Percentiles rank a stretch among this genome's conserved stretches.
Conservation (phyloP, 2,329 filamentous ascomycete genomes). For the Diaporthe sp. region DNA sequence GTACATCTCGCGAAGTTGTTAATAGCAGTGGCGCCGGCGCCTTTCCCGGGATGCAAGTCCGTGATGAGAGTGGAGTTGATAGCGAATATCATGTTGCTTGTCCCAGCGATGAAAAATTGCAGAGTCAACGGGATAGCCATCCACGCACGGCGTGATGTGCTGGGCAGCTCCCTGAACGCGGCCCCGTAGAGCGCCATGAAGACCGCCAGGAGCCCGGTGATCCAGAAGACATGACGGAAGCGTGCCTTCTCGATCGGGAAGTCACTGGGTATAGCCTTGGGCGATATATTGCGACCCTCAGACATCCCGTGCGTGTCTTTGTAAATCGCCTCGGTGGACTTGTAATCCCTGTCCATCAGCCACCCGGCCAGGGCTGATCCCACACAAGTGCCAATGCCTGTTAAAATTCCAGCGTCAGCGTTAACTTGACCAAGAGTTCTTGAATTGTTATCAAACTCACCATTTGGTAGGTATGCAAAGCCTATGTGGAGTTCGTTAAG, state of each 20-base stretch:
- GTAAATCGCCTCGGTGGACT: constrained; percentile 8
- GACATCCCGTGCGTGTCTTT: constrained; percentile 4
- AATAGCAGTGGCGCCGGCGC: constrained; percentile 51
- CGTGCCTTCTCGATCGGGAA: constrained; percentile 47
- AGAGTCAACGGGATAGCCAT: constrained; percentile 47
- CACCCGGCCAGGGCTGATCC: constrained; percentile 49
- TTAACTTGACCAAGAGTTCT: not conserved
- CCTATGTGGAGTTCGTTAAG: not conserved
- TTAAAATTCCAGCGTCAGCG: constrained; percentile 44
- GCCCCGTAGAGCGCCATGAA: constrained; percentile 52
- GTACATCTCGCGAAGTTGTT: constrained; percentile 52
- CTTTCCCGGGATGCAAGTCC: constrained; percentile 50
- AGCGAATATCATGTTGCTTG: constrained; percentile 54
- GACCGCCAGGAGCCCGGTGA: constrained; percentile 53
- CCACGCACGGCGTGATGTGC: constrained; percentile 43
- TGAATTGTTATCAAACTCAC: not conserved
- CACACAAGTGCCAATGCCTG: constrained; percentile 50
- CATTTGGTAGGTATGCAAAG: not conserved
- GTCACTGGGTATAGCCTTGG: constrained; percentile 4
- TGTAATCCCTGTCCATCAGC: constrained; percentile 50
- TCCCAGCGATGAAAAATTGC: constrained; percentile 54
- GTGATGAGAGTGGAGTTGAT: constrained; percentile 52
- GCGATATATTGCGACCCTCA: not conserved
- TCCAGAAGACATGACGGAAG: constrained; percentile 55
- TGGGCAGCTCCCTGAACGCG: not conserved